Evolutionary conservation across 257 asterid genomes (phyloP).

Genomic region (Petunia secreta): DNA sequence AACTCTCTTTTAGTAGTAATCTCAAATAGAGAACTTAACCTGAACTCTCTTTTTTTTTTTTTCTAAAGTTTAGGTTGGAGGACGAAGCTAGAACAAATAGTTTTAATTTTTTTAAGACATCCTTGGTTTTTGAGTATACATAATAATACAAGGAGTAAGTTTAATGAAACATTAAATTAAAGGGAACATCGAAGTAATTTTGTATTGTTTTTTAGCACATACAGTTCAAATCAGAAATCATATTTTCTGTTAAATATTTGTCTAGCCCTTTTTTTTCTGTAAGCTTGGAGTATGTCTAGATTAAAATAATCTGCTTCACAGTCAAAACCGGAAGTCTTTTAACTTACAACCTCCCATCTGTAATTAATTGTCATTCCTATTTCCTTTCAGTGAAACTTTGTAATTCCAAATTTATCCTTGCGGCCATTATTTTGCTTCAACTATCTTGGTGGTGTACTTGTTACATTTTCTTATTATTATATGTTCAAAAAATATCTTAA

Average conservation of each 20-base stretch:
- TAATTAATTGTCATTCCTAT: constrained; percentile 1
- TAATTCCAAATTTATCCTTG: no score
- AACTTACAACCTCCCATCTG: no score
- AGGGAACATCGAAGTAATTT: background rate
- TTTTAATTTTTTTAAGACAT: background rate
- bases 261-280: background rate
- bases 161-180: background rate
- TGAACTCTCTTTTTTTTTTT: no score
- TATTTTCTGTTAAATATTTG: no score
- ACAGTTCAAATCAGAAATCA: background rate
- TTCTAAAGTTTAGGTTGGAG: background rate
- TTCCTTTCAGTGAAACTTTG: no score
- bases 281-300: background rate
- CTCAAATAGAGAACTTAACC: background rate
- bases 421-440: no score
- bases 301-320: background rate
- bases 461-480: background rate
- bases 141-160: background rate
- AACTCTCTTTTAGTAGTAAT: background rate
- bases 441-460: no score
- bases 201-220: background rate
- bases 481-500: background rate
- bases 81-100: background rate
- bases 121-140: no score
- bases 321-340: background rate